Percentiles rank a stretch among this genome's conserved stretches.
Evolutionary conservation across 2,329 filamentous ascomycete species (phyloP).

Genomic region (Penicillium freii): DNA sequence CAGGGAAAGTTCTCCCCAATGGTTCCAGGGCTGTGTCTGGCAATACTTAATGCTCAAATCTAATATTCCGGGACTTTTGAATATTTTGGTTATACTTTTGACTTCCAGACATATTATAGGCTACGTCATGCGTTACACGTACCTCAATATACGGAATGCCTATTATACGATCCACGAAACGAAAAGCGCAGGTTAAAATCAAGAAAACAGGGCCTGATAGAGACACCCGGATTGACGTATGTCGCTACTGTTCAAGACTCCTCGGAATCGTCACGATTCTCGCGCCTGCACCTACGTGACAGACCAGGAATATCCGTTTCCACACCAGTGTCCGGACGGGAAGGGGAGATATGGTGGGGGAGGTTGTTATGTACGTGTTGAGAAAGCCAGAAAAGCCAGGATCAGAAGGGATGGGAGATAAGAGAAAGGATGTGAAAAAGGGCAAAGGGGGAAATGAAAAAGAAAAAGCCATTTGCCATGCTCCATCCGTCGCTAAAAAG

Average conservation of each 20-base stretch:
- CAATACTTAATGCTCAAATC: background rate
- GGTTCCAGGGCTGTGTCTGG: background rate
- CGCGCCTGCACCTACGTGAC: constrained; percentile 13
- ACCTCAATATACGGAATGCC: background rate
- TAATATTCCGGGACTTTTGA: background rate
- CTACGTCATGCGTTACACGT: background rate
- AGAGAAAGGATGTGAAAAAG: constrained; percentile 6
- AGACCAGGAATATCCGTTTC: constrained; percentile 7
- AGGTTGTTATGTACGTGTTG: constrained; percentile 21
- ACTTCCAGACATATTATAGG: background rate
- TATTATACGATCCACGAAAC: background rate
- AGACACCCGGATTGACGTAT: constrained; percentile 14
- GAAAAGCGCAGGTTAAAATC: background rate
- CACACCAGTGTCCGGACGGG: background rate
- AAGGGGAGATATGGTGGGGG: background rate
- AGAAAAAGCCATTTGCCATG: constrained; percentile 28
- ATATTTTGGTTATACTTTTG: background rate
- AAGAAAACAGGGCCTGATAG: constrained; percentile 9
- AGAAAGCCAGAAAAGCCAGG: background rate
- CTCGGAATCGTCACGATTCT: constrained; percentile 11
- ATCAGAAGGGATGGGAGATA: background rate
- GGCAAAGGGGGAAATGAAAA: constrained; percentile 16
- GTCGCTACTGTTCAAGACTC: constrained; percentile 12
- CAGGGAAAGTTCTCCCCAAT: background rate
- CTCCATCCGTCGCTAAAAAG: constrained; percentile 29